Evolutionary conservation across 1,139 yeast genomes (phyloP).

Genomic region (Diutina siamensis): DNA sequence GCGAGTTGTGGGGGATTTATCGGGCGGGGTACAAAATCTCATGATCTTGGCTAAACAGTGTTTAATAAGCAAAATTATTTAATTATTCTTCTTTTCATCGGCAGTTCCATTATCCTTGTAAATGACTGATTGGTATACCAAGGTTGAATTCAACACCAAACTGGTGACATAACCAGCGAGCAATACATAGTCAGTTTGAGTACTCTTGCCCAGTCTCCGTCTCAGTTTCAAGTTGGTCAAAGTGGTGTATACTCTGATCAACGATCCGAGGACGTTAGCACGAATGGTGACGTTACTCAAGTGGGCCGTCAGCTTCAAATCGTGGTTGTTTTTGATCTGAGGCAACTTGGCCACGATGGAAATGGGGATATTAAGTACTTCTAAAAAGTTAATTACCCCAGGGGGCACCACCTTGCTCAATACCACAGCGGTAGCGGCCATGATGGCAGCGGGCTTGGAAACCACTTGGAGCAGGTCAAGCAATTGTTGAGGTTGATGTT

Average conservation of each 20-base stretch:
- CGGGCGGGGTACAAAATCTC: too few species aligned
- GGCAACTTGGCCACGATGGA: conserved; percentile 43
- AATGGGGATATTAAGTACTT: conserved; percentile 43
- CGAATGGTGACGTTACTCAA: conserved; percentile 42
- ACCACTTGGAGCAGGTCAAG: conserved; percentile 14
- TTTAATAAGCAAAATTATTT: too few species aligned
- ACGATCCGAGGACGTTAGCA: conserved; percentile 44
- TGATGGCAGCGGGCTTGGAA: conserved; percentile 18
- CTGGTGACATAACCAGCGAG: conserved; percentile 27
- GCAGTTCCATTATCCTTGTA: conserved; percentile 12
- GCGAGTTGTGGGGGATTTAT: not conserved
- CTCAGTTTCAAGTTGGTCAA: conserved; percentile 9
- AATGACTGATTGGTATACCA: conserved; percentile 23
- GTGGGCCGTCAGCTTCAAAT: conserved; percentile 41
- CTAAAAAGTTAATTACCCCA: conserved; percentile 22
- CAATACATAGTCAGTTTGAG: conserved; percentile 17
- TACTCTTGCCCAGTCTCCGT: not conserved
- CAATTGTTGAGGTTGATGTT: conserved; percentile 13
- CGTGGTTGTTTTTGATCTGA: conserved; percentile 38
- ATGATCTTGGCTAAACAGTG: too few species aligned
- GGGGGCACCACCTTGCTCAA: conserved; percentile 25
- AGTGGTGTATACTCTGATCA: conserved; percentile 48
- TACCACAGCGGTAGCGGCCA: conserved; percentile 19
- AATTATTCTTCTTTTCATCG: not conserved
- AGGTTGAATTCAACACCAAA: conserved; percentile 20